Evolutionary conservation across 2,329 filamentous ascomycete species (phyloP).

Genomic region (Thyridium curvatum): DNA sequence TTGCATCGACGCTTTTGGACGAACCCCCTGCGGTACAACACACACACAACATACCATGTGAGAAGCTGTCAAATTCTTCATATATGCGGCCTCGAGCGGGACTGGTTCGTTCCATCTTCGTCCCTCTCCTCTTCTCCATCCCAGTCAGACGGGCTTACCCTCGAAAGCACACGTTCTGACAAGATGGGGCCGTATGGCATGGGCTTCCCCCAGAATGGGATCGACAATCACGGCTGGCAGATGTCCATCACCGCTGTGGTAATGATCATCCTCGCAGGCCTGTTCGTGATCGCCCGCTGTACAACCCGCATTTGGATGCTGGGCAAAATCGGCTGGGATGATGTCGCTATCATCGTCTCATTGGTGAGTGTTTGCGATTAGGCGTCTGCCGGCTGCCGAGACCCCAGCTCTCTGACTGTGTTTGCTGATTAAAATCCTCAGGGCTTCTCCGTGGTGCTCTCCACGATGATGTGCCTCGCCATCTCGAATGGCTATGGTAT

Average conservation of each 20-base stretch:
- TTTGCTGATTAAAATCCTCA: not conserved
- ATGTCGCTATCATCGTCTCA: constrained; percentile 2
- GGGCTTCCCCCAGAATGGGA: constrained; percentile 6
- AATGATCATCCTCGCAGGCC: constrained; percentile 5
- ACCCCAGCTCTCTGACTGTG: not conserved
- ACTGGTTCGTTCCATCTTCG: too few relatives aligned
- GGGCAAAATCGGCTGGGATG: constrained; percentile 4
- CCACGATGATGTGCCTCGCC: constrained; percentile 7
- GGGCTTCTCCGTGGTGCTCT: constrained; percentile 6
- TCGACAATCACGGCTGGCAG: constrained; percentile 6
- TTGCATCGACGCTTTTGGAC: too few relatives aligned
- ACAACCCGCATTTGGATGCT: constrained; percentile 2
- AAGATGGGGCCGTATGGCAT: constrained; percentile 6
- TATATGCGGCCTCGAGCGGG: too few relatives aligned
- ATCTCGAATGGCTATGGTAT: constrained; percentile 9
- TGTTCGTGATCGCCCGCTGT: constrained; percentile 5
- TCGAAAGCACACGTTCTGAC: too few relatives aligned
- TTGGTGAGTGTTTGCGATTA: constrained; percentile 1
- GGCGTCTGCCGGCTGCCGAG: not conserved
- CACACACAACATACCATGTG: too few relatives aligned
- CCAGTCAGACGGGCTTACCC: too few relatives aligned
- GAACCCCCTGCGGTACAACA: too few relatives aligned
- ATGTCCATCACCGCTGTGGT: constrained; percentile 6
- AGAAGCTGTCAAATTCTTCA: too few relatives aligned
- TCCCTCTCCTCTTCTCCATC: too few relatives aligned